These are phyloP conservation scores for Narthecium ossifragum DNA, from an alignment of 106 monocot genomes.

Conservation along the genomic window DNA sequence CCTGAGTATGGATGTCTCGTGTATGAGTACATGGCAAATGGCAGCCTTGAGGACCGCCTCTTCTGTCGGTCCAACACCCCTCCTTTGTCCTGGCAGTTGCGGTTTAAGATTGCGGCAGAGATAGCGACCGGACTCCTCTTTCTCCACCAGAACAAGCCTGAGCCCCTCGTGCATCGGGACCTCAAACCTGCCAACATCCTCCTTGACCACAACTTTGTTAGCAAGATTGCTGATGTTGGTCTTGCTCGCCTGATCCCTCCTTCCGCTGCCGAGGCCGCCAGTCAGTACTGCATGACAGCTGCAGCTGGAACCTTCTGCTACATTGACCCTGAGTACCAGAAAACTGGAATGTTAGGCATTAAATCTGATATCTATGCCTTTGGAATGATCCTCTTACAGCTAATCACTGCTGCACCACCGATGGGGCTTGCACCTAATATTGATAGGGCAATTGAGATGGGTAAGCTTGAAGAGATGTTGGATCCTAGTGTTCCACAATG, in stretches of 20 bases:
- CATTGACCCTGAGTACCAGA: conserved; percentile 68
- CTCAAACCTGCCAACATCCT: conserved; percentile 58
- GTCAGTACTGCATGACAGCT: conserved; percentile 51
- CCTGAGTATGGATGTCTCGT: conserved; percentile 55
- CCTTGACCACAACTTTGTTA: conserved; percentile 44
- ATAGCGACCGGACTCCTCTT: conserved; percentile 42
- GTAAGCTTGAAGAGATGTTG: conserved; percentile 26
- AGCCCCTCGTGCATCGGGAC: conserved; percentile 56
- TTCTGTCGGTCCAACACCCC: conserved; percentile 41
- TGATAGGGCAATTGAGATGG: conserved; percentile 32
- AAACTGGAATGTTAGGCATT: conserved; percentile 60
- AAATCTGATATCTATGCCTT: conserved; percentile 64
- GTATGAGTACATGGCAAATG: conserved; percentile 56
- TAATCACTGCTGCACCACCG: conserved; percentile 42
- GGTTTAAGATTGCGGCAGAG: conserved; percentile 50
- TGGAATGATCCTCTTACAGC: conserved; percentile 52
- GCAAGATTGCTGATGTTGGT: conserved; percentile 54
- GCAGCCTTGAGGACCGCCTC: conserved; percentile 51
- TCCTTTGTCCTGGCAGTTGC: conserved; percentile 32
- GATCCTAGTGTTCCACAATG: conserved; percentile 38
- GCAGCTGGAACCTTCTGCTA: conserved; percentile 61
- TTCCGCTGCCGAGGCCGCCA: conserved; percentile 36
- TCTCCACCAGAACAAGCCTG: conserved; percentile 56
- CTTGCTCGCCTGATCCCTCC: conserved; percentile 49
- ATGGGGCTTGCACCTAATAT: conserved; percentile 49